These are phyloP conservation scores for Boehmeria nivea DNA, from an alignment of 306 rosid species.

Conservation along the genomic window DNA sequence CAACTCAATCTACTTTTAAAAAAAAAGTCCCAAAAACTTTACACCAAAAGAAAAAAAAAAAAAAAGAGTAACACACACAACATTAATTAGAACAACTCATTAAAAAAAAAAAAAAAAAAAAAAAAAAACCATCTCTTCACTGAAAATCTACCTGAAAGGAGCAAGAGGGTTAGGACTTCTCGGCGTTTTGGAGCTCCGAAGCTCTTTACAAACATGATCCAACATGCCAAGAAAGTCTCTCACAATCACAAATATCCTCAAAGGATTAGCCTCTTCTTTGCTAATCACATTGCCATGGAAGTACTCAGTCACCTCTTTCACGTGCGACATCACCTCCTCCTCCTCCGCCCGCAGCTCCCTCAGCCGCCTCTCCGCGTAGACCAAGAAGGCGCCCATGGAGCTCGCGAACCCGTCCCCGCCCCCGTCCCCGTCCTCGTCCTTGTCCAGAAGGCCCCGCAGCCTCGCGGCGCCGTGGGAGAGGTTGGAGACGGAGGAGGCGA, in stretches of 20 bases:
- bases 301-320: slow-evolving; percentile 78
- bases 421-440: slow-evolving; percentile 40
- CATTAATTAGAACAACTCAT: too few relatives aligned
- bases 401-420: slow-evolving; percentile 31
- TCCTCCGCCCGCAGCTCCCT: slow-evolving; percentile 65
- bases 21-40: too few relatives aligned
- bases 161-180: slow-evolving; percentile 72
- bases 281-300: slow-evolving; percentile 84
- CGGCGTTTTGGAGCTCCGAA: slow-evolving; percentile 46
- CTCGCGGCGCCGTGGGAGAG: slow-evolving; percentile 53
- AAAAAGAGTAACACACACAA: too few relatives aligned
- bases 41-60: too few relatives aligned
- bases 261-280: slow-evolving; percentile 73
- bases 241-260: slow-evolving; percentile 84
- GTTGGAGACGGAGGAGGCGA: slow-evolving; percentile 61
- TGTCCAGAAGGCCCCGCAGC: slow-evolving; percentile 32
- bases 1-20: too few relatives aligned
- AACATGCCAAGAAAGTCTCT: slow-evolving; percentile 89
- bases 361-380: slow-evolving; percentile 45
- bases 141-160: slow-evolving; percentile 48
- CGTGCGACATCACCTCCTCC: slow-evolving; percentile 50
- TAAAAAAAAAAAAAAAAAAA: too few relatives aligned
- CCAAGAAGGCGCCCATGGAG: slow-evolving; percentile 42
- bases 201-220: slow-evolving; percentile 88
- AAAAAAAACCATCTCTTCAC: too few relatives aligned